These are phyloP conservation scores for Ascobolus immersus DNA, from an alignment of 495 filamentous ascomycete genomes.

Conservation along the genomic window DNA sequence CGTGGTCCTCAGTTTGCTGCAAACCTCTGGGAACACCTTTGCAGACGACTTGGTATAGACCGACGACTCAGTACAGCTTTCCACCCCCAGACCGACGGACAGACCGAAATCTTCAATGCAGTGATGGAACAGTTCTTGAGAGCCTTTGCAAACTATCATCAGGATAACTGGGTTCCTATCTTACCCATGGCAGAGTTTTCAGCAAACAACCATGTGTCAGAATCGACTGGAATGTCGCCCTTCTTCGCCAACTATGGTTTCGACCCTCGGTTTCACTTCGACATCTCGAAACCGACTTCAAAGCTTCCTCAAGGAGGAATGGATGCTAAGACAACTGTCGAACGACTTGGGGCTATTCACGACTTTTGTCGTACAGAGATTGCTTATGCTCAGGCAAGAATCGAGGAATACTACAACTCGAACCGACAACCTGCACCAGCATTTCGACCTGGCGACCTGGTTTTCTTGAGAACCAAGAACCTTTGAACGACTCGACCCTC, in stretches of 20 bases:
- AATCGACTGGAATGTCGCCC: background rate
- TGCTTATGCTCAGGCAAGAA: background rate
- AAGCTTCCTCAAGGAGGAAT: background rate
- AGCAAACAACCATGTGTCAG: slow-evolving; percentile 1
- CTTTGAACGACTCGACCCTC: background rate
- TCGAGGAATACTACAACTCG: background rate
- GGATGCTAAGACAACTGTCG: background rate
- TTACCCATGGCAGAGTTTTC: slow-evolving; percentile 4
- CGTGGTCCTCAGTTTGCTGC: slow-evolving; percentile 1
- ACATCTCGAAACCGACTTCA: background rate
- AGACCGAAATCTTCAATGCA: background rate
- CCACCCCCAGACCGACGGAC: background rate
- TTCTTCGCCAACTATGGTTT: slow-evolving; percentile 12
- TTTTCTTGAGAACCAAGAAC: background rate
- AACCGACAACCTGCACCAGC: background rate
- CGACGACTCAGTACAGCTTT: background rate
- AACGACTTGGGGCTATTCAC: background rate
- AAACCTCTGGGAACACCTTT: slow-evolving; percentile 4
- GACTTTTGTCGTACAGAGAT: background rate
- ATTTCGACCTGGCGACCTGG: background rate
- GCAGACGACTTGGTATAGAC: background rate
- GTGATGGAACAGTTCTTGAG: background rate
- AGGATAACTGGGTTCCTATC: background rate
- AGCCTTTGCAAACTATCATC: background rate
- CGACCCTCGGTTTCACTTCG: slow-evolving; percentile 2